Evolutionary conservation across 1,139 yeast genomes (phyloP).

Genomic region (Eremothecium gossypii): DNA sequence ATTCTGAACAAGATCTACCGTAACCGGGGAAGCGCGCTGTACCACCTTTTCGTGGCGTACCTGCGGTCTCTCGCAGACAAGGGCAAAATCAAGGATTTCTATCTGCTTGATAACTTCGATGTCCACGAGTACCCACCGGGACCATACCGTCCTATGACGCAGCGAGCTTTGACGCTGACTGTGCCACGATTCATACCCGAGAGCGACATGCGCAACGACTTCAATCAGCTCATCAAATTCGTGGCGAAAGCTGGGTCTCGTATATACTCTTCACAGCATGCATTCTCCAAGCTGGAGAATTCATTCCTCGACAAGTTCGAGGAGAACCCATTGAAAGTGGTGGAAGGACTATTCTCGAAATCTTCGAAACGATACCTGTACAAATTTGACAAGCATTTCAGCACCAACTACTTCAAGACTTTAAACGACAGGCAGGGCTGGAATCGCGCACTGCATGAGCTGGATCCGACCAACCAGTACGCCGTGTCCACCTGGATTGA

Average conservation of each 20-base stretch:
- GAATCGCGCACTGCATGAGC: conserved; percentile 9
- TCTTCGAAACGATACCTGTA: conserved; percentile 29
- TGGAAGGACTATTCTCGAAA: conserved; percentile 29
- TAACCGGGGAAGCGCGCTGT: conserved; percentile 23
- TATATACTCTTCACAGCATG: conserved; percentile 29
- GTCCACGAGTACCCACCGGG: conserved; percentile 28
- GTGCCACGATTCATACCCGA: conserved; percentile 20
- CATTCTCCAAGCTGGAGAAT: conserved; percentile 30
- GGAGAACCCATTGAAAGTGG: conserved; percentile 27
- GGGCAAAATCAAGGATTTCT: conserved; percentile 24
- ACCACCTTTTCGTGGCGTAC: conserved; percentile 27
- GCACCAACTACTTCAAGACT: conserved; percentile 26
- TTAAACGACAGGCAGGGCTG: conserved; percentile 18
- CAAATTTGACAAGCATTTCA: conserved; percentile 26
- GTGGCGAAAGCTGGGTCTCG: conserved; percentile 31
- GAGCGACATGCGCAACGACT: conserved; percentile 17
- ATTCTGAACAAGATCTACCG: conserved; percentile 11
- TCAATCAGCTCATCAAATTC: conserved; percentile 26
- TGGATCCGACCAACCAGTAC: conserved; percentile 13
- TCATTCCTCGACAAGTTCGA: conserved; percentile 30
- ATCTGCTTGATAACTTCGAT: conserved; percentile 26
- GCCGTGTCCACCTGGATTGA: conserved; percentile 30
- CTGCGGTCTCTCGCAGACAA: conserved; percentile 28
- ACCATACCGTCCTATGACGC: conserved; percentile 26
- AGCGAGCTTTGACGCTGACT: conserved; percentile 29